These are phyloP conservation scores for Closterium sp. DNA, from an alignment of 139 green algal species.

Conservation along the genomic window DNA sequence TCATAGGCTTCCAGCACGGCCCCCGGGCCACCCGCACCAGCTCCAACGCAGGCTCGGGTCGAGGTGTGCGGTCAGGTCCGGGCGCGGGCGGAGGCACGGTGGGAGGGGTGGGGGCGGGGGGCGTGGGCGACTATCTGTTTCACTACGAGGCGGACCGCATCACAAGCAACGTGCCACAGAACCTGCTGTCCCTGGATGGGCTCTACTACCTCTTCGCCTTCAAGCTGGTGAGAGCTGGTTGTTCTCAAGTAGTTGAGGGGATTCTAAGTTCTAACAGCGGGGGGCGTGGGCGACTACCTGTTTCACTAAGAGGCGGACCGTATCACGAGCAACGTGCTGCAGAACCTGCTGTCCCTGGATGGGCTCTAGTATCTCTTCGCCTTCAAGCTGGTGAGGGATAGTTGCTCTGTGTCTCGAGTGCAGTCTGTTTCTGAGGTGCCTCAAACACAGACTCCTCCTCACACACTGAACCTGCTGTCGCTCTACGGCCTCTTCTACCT, in stretches of 20 bases:
- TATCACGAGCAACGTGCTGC: background rate
- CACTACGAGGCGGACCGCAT: background rate
- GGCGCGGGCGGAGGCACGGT: background rate
- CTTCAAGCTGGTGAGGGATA: conserved; percentile 1
- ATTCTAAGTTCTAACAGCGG: no score
- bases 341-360: background rate
- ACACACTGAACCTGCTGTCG: no score
- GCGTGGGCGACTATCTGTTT: background rate
- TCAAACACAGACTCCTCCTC: no score
- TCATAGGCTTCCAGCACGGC: background rate
- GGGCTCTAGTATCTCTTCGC: conserved; percentile 1
- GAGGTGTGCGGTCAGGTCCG: background rate
- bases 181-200: background rate
- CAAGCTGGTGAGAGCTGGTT: background rate
- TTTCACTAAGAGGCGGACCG: conserved; percentile 9
- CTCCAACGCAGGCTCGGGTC: background rate
- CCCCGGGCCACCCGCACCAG: background rate
- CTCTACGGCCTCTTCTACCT: background rate
- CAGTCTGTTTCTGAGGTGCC: no score
- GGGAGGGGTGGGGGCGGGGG: background rate
- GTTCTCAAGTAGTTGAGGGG: no score
- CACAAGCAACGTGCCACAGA: background rate
- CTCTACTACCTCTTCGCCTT: conserved; percentile 14
- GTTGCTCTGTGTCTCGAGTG: no score
- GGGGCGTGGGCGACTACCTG: background rate